Evolutionary conservation across 2,329 filamentous ascomycete genomes (phyloP), one percentile per base, ranked within the genome.

Genomic region (Rhynchosporium graminicola): DNA sequence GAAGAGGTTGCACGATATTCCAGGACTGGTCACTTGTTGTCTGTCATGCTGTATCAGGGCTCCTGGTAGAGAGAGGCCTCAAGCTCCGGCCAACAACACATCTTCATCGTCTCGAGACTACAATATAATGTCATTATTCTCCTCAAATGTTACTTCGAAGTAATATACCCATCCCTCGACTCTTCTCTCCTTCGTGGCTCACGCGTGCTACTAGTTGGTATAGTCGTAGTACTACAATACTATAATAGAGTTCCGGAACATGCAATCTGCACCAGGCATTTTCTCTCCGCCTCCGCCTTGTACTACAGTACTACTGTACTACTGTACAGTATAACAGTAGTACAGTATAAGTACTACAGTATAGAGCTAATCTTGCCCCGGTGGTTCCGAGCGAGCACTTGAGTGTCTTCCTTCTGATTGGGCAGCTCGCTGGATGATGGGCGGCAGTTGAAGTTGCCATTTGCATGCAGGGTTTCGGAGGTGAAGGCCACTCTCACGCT

Each of bases 401-500:
- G 55, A 8, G 15, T 26, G 26, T 29, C 29, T 38, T 40, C 3
- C 36, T 29, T 54, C 20, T 54, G 36, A 54, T 54, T 54, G 51
- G 51, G 33, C n/a, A 20, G 33, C 33, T 29, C 33, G 51, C 20
- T 20, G 20, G 33, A 40, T 42, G 40, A 42, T 10, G 51, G 51
- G 51, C 51, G 51, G 36, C 51, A 54, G 33, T 54, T 42, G 36
- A 42, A 29, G 33, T 20, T 54, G 38, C 20, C 33, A 54, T 28
- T 20, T 13, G 13, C 8, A 15, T 36, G 6, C 33, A 54, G 50
- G 50, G 50, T 40, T 20, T 6, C 26, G 43, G 43, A 9, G n/a
- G n/a, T 3, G 33, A 54, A 26, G 36, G 33, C 38, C 36, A 54
- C 51, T 38, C 3, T 54, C 36, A 42, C 33, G 20, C 51, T 54